A percentile compares a stretch with the other conserved stretches of the same genome.
These are phyloP conservation scores for Acanthochlamys bracteata DNA, from an alignment of 106 monocot species.

Conservation along the genomic window DNA sequence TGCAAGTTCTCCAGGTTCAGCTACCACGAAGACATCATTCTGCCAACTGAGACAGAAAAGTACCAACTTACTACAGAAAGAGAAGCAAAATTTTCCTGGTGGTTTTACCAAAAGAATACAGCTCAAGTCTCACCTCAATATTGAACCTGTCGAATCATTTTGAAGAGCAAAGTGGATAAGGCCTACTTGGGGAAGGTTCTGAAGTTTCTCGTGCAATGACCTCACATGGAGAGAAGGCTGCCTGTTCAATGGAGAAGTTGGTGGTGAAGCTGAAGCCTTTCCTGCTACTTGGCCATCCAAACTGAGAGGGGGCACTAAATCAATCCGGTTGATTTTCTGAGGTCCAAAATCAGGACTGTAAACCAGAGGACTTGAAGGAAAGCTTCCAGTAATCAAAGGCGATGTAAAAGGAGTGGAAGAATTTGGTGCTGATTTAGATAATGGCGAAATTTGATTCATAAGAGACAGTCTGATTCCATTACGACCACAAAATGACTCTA, in stretches of 20 bases:
- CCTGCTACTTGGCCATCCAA: slow-evolving; percentile 59
- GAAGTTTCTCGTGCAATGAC: slow-evolving; percentile 71
- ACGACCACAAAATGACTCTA: slow-evolving; percentile 73
- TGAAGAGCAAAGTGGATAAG: slow-evolving; percentile 90
- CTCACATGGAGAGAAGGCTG: slow-evolving; percentile 55
- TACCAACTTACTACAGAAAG: neutral
- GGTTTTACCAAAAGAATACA: neutral
- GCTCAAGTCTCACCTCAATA: slow-evolving; percentile 52
- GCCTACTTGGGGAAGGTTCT: slow-evolving; percentile 83
- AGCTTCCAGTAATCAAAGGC: slow-evolving; percentile 87
- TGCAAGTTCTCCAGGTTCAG: slow-evolving; percentile 89
- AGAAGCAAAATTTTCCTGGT: slow-evolving; percentile 2
- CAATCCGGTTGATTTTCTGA: slow-evolving; percentile 49
- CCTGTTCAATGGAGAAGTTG: slow-evolving; percentile 54
- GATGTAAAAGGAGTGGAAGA: slow-evolving; percentile 72
- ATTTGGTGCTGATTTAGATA: slow-evolving; percentile 39
- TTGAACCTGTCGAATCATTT: slow-evolving; percentile 88
- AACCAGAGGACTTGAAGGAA: slow-evolving; percentile 84
- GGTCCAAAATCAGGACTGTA: slow-evolving; percentile 74
- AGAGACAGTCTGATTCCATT: slow-evolving; percentile 59
- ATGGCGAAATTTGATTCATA: slow-evolving; percentile 26
- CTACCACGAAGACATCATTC: slow-evolving; percentile 99
- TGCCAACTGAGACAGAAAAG: slow-evolving; percentile 60
- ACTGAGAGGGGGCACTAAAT: slow-evolving; percentile 80
- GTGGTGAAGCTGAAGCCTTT: slow-evolving; percentile 43